Conservation (phyloP, 2,329 filamentous ascomycete genomes). For the Sordariomycetes sp. region DNA sequence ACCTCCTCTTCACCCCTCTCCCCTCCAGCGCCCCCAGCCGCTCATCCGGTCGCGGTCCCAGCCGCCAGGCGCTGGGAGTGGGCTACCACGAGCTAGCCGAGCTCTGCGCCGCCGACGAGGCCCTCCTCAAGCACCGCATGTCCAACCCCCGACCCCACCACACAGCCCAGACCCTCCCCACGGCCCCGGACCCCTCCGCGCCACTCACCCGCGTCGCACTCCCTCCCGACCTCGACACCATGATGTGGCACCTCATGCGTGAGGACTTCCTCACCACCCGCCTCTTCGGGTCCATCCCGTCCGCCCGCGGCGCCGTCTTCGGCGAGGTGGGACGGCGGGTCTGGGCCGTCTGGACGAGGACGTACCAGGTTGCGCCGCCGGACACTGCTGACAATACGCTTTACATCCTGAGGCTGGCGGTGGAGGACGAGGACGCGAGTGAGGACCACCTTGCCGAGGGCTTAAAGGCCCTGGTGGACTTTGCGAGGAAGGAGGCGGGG, state of each 20-base stretch:
- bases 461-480: conserved; percentile 48
- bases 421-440: conserved; percentile 37
- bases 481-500: conserved; percentile 57
- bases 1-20: conserved; percentile 48
- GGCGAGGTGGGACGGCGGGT: conserved; percentile 31
- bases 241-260: conserved; percentile 67
- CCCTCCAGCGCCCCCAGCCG: conserved; percentile 11
- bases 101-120: conserved; percentile 52
- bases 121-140: conserved; percentile 43
- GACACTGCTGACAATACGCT: conserved; percentile 50
- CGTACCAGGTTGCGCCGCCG: conserved; percentile 37
- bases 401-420: conserved; percentile 54
- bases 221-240: conserved; percentile 49
- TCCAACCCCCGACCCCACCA: conserved; percentile 8
- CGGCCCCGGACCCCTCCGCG: conserved; percentile 7
- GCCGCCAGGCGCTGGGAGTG: conserved; percentile 27
- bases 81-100: conserved; percentile 44
- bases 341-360: conserved; percentile 62
- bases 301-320: conserved; percentile 58
- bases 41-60: conserved; percentile 12
- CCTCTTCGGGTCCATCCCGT: conserved; percentile 41
- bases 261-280: conserved; percentile 64
- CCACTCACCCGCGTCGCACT: conserved; percentile 17
- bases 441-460: conserved; percentile 32
- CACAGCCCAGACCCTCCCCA: conserved; percentile 4